phyloP scores from a whole-genome alignment of 495 filamentous ascomycete genomes.

The Aspergillus sclerotioniger region DNA sequence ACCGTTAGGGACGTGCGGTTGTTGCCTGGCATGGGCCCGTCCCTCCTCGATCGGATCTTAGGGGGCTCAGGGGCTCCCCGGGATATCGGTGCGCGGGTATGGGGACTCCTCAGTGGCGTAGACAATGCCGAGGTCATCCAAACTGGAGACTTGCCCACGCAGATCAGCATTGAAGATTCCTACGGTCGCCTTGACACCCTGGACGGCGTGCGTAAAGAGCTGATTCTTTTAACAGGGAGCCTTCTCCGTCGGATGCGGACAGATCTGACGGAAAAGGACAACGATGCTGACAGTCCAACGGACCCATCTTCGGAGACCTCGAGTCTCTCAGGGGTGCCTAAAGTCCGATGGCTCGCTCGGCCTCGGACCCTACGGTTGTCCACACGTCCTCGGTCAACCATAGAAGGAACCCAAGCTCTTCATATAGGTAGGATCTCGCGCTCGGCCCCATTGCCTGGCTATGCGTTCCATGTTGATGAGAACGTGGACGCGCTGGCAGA shows the following conservation, averaged over 20 bases:
- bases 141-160: conserved; percentile 70
- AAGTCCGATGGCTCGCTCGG: conserved; percentile 59
- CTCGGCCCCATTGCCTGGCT: conserved; percentile 63
- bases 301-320: not conserved
- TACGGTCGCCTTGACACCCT: conserved; percentile 66
- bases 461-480: conserved; percentile 63
- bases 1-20: conserved; percentile 65
- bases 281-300: conserved; percentile 26
- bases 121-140: conserved; percentile 63
- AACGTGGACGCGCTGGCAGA: conserved; percentile 58
- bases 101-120: conserved; percentile 75
- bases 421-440: conserved; percentile 65
- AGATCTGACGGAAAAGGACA: conserved; percentile 62
- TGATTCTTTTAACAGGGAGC: conserved; percentile 61
- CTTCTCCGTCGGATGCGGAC: conserved; percentile 74
- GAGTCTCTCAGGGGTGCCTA: conserved; percentile 7
- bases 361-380: conserved; percentile 75
- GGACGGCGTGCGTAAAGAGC: conserved; percentile 60
- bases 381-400: conserved; percentile 61
- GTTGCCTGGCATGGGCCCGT: conserved; percentile 57
- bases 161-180: conserved; percentile 94
- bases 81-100: conserved; percentile 66
- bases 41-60: conserved; percentile 61
- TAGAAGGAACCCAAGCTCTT: conserved; percentile 49
- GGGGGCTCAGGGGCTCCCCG: conserved; percentile 65